These are phyloP conservation scores for Apiotrichum sp. DNA, from an alignment of 1,284 basidiomycete genomes.

Conservation along the genomic window DNA sequence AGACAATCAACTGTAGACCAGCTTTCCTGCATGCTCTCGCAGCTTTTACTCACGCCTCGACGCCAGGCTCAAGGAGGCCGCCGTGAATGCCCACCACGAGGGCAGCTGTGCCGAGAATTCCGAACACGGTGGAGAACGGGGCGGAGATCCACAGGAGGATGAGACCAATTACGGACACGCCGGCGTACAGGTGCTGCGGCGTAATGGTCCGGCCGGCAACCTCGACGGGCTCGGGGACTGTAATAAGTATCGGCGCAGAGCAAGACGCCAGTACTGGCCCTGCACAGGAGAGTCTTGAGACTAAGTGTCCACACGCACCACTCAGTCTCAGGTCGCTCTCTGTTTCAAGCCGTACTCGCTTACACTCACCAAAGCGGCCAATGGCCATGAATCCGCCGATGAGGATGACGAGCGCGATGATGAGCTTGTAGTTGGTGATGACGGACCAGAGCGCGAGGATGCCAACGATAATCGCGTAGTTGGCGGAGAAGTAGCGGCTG, in stretches of 20 bases:
- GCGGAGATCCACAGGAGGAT: constrained; percentile 46
- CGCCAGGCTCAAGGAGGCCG: constrained; percentile 53
- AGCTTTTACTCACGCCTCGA: constrained; percentile 36
- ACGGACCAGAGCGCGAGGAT: constrained; percentile 82
- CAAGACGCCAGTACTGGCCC: no score
- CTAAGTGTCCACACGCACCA: no score
- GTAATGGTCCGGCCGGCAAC: constrained; percentile 50
- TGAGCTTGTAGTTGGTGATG: constrained; percentile 71
- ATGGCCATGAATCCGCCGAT: constrained; percentile 86
- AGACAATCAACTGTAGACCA: not conserved
- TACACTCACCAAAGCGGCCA: constrained; percentile 74
- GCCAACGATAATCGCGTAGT: constrained; percentile 78
- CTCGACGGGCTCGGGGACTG: constrained; percentile 45
- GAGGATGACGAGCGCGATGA: constrained; percentile 80
- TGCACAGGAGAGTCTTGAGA: no score
- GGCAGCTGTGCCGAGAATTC: constrained; percentile 44
- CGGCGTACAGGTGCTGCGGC: constrained; percentile 60
- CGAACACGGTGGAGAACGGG: constrained; percentile 47
- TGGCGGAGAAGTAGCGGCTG: constrained; percentile 86
- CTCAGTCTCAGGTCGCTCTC: no score
- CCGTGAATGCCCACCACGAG: constrained; percentile 52
- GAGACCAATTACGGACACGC: constrained; percentile 45
- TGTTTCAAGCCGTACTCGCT: no score
- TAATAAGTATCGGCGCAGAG: no score
- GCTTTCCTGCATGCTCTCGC: not conserved